A percentile compares a stretch with the other conserved stretches of the same genome.
Conservation (phyloP, 2,329 filamentous ascomycete species). For the Trichoderma koningii region DNA sequence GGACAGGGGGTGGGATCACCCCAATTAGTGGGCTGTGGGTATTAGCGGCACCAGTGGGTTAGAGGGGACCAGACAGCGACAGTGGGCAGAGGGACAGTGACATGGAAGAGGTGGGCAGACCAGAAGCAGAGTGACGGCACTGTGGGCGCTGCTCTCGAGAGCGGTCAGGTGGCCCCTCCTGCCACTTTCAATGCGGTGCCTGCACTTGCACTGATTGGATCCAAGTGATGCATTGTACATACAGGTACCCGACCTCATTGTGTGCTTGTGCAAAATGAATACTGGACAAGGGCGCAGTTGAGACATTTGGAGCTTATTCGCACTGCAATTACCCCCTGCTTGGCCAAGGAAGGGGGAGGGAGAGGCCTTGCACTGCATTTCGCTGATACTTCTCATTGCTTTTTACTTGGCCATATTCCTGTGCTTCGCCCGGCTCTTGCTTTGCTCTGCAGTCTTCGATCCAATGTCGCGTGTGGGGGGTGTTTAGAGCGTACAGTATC, state of each 20-base stretch:
- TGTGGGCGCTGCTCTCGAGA: slow-evolving; percentile 19
- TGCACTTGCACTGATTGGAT: no score
- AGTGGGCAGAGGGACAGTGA: neutral
- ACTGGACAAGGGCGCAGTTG: slow-evolving; percentile 6
- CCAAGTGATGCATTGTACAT: no score
- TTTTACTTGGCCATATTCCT: neutral
- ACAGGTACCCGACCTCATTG: no score
- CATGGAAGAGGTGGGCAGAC: no score
- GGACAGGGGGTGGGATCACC: slow-evolving; percentile 1
- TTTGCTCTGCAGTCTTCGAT: no score
- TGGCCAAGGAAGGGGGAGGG: neutral
- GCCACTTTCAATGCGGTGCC: no score
- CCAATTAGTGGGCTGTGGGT: neutral
- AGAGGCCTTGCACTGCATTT: neutral
- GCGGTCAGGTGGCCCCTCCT: slow-evolving; percentile 19
- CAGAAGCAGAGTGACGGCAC: no score
- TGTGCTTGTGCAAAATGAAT: no score
- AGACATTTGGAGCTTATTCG: slow-evolving; percentile 27
- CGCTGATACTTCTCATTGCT: neutral
- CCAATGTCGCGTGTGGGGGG: no score
- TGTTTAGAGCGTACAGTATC: no score
- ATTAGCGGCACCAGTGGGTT: neutral
- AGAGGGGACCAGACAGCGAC: neutral
- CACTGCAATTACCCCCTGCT: slow-evolving; percentile 11
- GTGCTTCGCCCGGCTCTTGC: no score